These are phyloP conservation scores for Pterocarpus santalinus DNA, from an alignment of 306 rosid species.

Conservation along the genomic window DNA sequence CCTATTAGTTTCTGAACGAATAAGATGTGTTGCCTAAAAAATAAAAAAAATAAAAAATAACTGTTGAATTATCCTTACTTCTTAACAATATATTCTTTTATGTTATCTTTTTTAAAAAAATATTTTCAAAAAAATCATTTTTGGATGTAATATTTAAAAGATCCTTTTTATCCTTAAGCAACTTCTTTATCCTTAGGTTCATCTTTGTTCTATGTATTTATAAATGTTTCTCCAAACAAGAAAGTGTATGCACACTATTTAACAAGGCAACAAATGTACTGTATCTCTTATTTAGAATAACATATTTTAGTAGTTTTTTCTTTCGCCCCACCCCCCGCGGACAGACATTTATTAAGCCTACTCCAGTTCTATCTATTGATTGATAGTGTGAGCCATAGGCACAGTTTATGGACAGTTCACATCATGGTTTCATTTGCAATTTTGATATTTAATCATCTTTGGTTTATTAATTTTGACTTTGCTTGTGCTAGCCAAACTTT, in stretches of 20 bases:
- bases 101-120: too few species aligned
- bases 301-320: neutral
- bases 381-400: neutral
- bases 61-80: too few species aligned
- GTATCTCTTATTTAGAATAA: conserved; percentile 7
- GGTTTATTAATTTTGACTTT: conserved; percentile 34
- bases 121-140: too few species aligned
- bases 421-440: conserved; percentile 11
- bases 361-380: conserved; percentile 3
- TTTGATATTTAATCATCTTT: conserved; percentile 13
- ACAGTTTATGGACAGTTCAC: conserved; percentile 18
- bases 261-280: conserved; percentile 24
- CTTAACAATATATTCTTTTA: too few species aligned
- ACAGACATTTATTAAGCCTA: conserved; percentile 4
- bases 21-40: too few species aligned
- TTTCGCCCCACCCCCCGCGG: neutral
- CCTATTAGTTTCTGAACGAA: too few species aligned
- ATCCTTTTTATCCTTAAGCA: too few species aligned
- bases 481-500: conserved; percentile 47
- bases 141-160: too few species aligned
- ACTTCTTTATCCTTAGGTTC: neutral
- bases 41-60: too few species aligned
- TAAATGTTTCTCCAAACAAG: conserved; percentile 4
- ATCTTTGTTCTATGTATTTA: neutral
- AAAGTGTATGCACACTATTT: neutral